phyloP scores from a whole-genome alignment of 179 eudicot species.

The Camellia oleifera region DNA sequence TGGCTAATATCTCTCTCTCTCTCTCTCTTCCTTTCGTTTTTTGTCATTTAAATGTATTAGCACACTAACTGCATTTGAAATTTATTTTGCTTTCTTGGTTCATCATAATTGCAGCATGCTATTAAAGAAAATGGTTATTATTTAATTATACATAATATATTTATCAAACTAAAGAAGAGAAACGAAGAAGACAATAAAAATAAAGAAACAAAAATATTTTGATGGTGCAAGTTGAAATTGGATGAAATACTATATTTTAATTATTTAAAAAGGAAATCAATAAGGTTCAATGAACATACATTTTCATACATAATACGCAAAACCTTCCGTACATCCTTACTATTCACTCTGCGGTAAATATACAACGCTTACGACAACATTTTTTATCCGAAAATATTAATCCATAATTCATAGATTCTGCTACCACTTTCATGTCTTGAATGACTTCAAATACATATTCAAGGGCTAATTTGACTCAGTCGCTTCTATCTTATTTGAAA shows the following conservation, averaged over 20 bases:
- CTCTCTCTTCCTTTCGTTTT: too few relatives aligned
- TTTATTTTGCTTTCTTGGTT: neutral
- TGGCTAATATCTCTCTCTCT: too few relatives aligned
- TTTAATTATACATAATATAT: neutral
- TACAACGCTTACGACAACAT: neutral
- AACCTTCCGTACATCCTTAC: neutral
- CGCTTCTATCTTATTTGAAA: constrained; percentile 66
- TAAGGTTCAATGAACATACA: neutral
- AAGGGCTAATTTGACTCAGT: neutral
- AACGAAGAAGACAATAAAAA: too few relatives aligned
- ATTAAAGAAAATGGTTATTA: neutral
- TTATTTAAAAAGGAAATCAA: neutral
- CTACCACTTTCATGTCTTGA: neutral
- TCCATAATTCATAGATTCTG: neutral
- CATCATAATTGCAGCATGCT: neutral
- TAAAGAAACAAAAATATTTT: neutral
- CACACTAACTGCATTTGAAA: neutral
- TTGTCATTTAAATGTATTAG: too few relatives aligned
- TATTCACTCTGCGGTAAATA: too few relatives aligned
- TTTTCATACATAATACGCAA: neutral
- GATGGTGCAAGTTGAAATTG: neutral
- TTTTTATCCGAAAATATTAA: neutral
- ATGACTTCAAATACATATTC: neutral
- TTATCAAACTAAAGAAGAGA: too few relatives aligned
- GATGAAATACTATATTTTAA: neutral